Base-by-base conservation (phyloP, 768 basidiomycete species). In the Russula abietina region DNA sequence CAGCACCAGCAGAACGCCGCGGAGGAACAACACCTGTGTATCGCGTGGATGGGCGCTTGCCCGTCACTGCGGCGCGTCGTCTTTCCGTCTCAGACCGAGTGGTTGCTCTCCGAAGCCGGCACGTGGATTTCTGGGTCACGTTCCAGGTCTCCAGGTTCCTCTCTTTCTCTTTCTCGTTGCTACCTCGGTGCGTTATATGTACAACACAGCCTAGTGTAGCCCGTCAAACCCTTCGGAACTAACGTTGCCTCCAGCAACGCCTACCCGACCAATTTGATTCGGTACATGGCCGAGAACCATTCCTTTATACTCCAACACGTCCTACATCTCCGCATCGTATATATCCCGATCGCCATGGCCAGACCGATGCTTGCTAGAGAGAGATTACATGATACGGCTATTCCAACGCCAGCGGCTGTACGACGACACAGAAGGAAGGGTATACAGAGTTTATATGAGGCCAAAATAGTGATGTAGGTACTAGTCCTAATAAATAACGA, bases 21-120 rank as follows among this genome's bases (percentile, higher is more conserved):
- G 45, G 66, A 61, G 32, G 84, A 86, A 68, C 83, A 86, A 70
- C 70, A 75, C 1, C 75, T 87, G 30, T 85, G 84, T 67, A 67
- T 68, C 52, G 80, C 83, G 60, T 87, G 83, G 84, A 69, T 71
- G 45, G 75, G 77, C 32, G 82, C 78, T 24, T 86, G 85, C 68
- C 81, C 81, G 0, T 75, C 80, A 6, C 73, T 86, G 54, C 75
- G 78, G 43, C 76, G 77, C 30, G 76, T 86, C 68, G 72, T 81
- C 53, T 86, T 86, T 68, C 84, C 83, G 8, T 81, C 80, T 14
- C 76, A 78, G 64, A 80, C 75, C 19, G 81, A 83, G 65, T 85
- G 83, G 83, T 68, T 71, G 19, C 67, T 67, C 48, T 69, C 76
- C 28, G 70, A 72, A 55, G 71, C 41, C 19, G 67, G 67, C 39